Percentiles rank a stretch among this genome's conserved stretches.
Conservation (phyloP, 1,139 yeast species). For the Maudiozyma humilis region DNA sequence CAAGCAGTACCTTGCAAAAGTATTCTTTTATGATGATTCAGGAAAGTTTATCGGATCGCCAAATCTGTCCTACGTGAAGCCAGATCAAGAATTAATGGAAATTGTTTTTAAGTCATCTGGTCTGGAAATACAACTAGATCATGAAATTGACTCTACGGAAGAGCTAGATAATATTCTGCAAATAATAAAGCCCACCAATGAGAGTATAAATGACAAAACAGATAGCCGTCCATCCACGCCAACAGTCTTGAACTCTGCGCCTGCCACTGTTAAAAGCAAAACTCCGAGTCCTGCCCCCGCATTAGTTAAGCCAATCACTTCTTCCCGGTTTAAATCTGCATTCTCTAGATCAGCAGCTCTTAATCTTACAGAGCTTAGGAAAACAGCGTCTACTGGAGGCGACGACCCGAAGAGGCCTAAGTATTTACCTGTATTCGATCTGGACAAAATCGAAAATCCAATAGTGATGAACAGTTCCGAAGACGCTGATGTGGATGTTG, state of each 20-base stretch:
- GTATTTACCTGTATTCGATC: slow-evolving; percentile 36
- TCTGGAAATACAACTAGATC: slow-evolving; percentile 50
- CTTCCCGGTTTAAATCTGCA: background rate
- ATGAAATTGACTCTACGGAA: slow-evolving; percentile 29
- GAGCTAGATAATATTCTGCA: slow-evolving; percentile 9
- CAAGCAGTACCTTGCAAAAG: slow-evolving; percentile 7
- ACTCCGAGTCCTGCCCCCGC: background rate
- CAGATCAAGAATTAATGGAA: slow-evolving; percentile 28
- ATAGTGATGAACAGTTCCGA: slow-evolving; percentile 39
- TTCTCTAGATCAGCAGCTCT: background rate
- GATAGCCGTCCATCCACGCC: background rate
- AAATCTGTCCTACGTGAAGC: slow-evolving; percentile 12
- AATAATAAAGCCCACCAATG: background rate
- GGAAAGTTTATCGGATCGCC: slow-evolving; percentile 28
- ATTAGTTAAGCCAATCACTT: background rate
- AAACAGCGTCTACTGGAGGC: no score
- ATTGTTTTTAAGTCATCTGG: slow-evolving; percentile 42
- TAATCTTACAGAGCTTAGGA: background rate
- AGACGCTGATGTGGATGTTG: slow-evolving; percentile 44
- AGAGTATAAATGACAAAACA: background rate
- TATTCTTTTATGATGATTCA: slow-evolving; percentile 28
- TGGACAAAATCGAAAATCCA: slow-evolving; percentile 34
- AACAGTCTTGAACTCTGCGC: no score
- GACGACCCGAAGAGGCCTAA: slow-evolving; percentile 1
- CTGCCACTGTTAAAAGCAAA: background rate